phyloP scores from a whole-genome alignment of 2,329 filamentous ascomycete species.

The Simplicillium sp. region DNA sequence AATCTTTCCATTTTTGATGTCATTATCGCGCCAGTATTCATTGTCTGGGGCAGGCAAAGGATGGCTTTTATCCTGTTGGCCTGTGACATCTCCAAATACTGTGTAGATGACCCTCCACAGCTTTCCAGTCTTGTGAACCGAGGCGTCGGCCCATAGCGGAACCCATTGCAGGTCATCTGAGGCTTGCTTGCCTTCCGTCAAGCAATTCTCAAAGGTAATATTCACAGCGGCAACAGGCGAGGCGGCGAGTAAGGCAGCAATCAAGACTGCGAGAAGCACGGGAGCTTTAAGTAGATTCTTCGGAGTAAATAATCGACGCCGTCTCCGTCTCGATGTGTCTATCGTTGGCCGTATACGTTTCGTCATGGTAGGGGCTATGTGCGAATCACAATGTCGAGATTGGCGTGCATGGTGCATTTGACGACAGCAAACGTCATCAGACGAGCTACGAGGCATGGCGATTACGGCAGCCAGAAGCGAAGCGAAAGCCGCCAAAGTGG shows the following conservation, averaged over 20 bases:
- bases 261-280: slow-evolving; percentile 25
- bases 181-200: slow-evolving; percentile 51
- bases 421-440: too few species aligned
- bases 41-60: slow-evolving; percentile 46
- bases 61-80: slow-evolving; percentile 45
- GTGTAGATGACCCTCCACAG: slow-evolving; percentile 64
- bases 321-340: slow-evolving; percentile 1
- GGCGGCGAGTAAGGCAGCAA: slow-evolving; percentile 24
- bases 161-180: slow-evolving; percentile 64
- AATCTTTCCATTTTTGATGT: slow-evolving; percentile 66
- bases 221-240: slow-evolving; percentile 50
- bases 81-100: slow-evolving; percentile 86
- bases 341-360: too few species aligned
- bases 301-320: background rate
- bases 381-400: too few species aligned
- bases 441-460: too few species aligned
- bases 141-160: slow-evolving; percentile 64
- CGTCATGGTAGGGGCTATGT: too few species aligned
- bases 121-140: slow-evolving; percentile 53
- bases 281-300: slow-evolving; percentile 3
- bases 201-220: slow-evolving; percentile 77
- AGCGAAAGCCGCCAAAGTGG: too few species aligned
- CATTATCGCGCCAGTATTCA: slow-evolving; percentile 49
- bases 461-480: too few species aligned
- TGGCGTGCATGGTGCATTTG: too few species aligned